Conservation (phyloP, 2,329 filamentous ascomycete genomes). For the Diaporthe ampelina region DNA sequence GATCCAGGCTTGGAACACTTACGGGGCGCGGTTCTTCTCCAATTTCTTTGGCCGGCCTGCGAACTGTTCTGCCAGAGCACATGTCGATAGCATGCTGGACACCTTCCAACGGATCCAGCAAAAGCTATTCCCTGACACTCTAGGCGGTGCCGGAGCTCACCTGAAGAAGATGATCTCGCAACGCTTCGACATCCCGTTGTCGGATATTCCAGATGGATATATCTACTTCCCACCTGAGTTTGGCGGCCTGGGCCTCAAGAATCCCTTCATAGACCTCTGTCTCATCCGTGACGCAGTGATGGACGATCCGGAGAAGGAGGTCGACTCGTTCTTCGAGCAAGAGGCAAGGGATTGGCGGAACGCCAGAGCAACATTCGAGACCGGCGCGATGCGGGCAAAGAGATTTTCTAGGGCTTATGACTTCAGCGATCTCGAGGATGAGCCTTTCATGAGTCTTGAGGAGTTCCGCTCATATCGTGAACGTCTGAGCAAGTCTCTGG, state of each 20-base stretch:
- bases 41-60: conserved; percentile 70
- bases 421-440: conserved; percentile 40
- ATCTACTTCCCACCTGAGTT: conserved; percentile 56
- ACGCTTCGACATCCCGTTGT: conserved; percentile 58
- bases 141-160: conserved; percentile 55
- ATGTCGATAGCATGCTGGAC: conserved; percentile 68
- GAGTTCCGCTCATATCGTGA: conserved; percentile 55
- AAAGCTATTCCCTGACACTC: conserved; percentile 58
- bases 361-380: conserved; percentile 51
- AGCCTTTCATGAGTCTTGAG: conserved; percentile 55
- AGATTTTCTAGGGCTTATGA: conserved; percentile 24
- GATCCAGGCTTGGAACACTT: conserved; percentile 73
- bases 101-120: conserved; percentile 67
- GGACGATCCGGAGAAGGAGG: conserved; percentile 44
- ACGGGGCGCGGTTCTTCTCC: conserved; percentile 68
- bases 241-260: conserved; percentile 57
- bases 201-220: conserved; percentile 56
- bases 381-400: conserved; percentile 14
- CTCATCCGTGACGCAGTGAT: conserved; percentile 47
- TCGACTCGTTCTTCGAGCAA: conserved; percentile 49
- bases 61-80: conserved; percentile 66
- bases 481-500: conserved; percentile 47
- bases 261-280: conserved; percentile 49
- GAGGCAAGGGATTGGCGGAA: conserved; percentile 53
- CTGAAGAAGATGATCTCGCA: conserved; percentile 60